These are phyloP conservation scores for Hypoxylon rubiginosum DNA, from an alignment of 2,329 filamentous ascomycete genomes.

Conservation along the genomic window DNA sequence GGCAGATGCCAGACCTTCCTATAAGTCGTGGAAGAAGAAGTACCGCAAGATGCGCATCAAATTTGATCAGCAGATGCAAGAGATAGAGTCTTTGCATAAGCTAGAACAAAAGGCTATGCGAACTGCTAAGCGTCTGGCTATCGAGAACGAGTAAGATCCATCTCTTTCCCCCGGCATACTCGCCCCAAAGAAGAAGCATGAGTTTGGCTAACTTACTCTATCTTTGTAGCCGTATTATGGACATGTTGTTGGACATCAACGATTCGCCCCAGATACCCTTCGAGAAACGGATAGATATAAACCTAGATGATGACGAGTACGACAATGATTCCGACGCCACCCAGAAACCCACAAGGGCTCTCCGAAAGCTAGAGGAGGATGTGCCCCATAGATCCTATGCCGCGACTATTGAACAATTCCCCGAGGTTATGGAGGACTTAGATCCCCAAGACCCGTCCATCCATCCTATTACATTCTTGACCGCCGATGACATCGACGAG, in stretches of 20 bases:
- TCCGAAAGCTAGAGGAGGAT: constrained; percentile 64
- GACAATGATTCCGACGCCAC: constrained; percentile 57
- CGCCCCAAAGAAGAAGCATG: background rate
- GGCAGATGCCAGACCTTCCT: constrained; percentile 64
- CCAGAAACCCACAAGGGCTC: constrained; percentile 60
- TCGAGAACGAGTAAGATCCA: constrained; percentile 88
- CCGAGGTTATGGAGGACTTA: constrained; percentile 67
- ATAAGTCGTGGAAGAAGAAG: constrained; percentile 89
- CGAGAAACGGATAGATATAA: constrained; percentile 80
- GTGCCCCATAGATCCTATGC: constrained; percentile 66
- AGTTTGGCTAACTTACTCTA: constrained; percentile 8
- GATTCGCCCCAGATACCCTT: constrained; percentile 82
- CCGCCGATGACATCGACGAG: constrained; percentile 78
- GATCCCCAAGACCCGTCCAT: constrained; percentile 64
- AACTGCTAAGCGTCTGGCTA: constrained; percentile 84
- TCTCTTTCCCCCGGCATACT: constrained; percentile 9
- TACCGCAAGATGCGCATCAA: constrained; percentile 89
- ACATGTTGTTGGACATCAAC: constrained; percentile 92
- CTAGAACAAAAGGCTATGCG: constrained; percentile 84
- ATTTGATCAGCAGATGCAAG: constrained; percentile 83
- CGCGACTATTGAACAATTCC: constrained; percentile 73
- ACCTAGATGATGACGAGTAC: constrained; percentile 59
- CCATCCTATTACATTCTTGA: constrained; percentile 75
- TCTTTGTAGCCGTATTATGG: constrained; percentile 80
- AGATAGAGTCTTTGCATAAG: constrained; percentile 85